phyloP scores from a whole-genome alignment of 2,329 filamentous ascomycete genomes.

The Chrysosporium queenslandicum region DNA sequence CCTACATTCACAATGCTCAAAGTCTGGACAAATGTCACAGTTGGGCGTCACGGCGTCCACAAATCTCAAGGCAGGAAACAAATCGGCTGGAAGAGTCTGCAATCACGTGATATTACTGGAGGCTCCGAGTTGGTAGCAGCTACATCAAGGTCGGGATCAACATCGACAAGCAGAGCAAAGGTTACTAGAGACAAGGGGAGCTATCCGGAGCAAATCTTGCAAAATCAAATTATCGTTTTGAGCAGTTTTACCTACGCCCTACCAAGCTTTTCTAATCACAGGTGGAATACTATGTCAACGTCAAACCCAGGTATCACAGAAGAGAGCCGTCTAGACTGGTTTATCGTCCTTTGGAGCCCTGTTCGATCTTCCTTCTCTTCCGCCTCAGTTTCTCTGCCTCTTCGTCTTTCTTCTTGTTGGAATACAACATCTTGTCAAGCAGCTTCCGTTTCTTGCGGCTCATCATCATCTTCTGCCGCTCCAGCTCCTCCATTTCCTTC shows the following conservation, averaged over 20 bases:
- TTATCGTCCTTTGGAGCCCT: slow-evolving; percentile 22
- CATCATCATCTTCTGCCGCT: slow-evolving; percentile 96
- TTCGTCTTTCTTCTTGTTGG: slow-evolving; percentile 82
- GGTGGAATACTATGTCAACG: not conserved
- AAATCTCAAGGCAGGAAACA: too few species aligned
- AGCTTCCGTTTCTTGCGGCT: slow-evolving; percentile 95
- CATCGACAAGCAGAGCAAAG: too few species aligned
- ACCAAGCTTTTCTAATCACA: not conserved
- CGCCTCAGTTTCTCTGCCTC: slow-evolving; percentile 77
- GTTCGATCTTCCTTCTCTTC: slow-evolving; percentile 89
- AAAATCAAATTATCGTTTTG: not conserved
- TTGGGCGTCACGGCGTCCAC: too few species aligned
- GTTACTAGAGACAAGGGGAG: not conserved
- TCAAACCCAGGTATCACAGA: slow-evolving; percentile 3
- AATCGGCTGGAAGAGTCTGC: too few species aligned
- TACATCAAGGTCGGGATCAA: too few species aligned
- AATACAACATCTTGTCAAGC: slow-evolving; percentile 94
- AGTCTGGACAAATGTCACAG: too few species aligned
- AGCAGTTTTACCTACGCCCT: not conserved
- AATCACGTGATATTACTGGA: too few species aligned
- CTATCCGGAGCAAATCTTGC: not conserved
- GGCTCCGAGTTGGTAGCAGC: too few species aligned
- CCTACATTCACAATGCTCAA: too few species aligned
- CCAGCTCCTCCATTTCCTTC: slow-evolving; percentile 73
- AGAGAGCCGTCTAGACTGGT: not conserved